Evolutionary conservation across 2,329 filamentous ascomycete genomes (phyloP), one percentile per base, ranked within the genome.

Genomic region (Dactylellina drechsleri): DNA sequence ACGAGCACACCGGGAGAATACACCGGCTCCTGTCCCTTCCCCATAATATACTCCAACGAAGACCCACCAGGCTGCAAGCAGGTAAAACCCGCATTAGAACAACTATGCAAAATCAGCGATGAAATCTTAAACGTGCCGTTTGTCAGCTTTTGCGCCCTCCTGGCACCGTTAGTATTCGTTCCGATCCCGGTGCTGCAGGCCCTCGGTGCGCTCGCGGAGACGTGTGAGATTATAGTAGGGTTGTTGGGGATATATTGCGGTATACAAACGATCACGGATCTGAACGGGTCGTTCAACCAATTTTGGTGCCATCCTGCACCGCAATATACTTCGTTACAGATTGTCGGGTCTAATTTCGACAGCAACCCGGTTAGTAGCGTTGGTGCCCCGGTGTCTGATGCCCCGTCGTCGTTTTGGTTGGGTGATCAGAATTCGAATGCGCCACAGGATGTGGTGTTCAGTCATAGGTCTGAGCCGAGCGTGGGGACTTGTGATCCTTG

Each of bases 251-350:
- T 54, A 20, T 65, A 65, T 20, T 65, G 49, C 50, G n/a, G 20
- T 7, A n/a, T 65, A 13, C 61, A 54, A 31, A 12, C 12, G 1
- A 26, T 28, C 12, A 16, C 43, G 2, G 13, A n/a, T 15, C 2
- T 36, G 3, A 10, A 2, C 18, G 15, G 36, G 6, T 23, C 18
- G 6, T 65, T 26, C 20, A 31, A 56, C 2, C 54, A 43, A 1
- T 65, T 65, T 18, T 65, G 31, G 31, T 65, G 61, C 20, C 61
- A 56, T 36, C 49, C 60, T n/a, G 15, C 60, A 13, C 60, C 60
- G 2, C 12, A 28, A 1, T 54, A 45, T 16, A 65, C 47, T 1
- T 54, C 47, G 3, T 15, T 65, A 12, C n/a, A 54, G 16, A 53
- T 65, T 8, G 20, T 65, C 1, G 60, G 60, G 4, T 26, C 47